Base-by-base conservation (phyloP, 768 basidiomycete genomes). In the Termitomyces sp. region DNA sequence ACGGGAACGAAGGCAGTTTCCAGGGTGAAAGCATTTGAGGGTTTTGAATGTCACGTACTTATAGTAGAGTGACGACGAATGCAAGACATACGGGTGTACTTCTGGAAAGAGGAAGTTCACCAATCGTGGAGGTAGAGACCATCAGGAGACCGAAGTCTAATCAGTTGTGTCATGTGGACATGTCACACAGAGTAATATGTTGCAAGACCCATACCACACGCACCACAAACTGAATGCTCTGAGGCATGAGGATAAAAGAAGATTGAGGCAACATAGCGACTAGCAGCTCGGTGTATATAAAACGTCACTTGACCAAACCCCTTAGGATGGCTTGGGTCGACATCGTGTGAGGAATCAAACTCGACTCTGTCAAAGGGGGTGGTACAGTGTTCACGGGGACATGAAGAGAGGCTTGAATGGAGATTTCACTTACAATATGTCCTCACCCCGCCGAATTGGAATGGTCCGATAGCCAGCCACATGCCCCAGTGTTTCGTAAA, bases 241-340 rank as follows among this genome's bases (percentile, higher is more conserved):
- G 41, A 52, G 46, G 36, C 37, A 45, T 26, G n/a, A 26, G 20
- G 22, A n/a, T 33, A 31, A 49, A 33, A 3, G 28, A 28, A 37
- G 48, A 46, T 28, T 44, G 26, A 52, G 36, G 28, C 42, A 26
- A 51, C 33, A 51, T 44, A 28, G 5, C 20, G 6, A 37, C 36
- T 58, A 18, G 45, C 33, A 44, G 45, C 39, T 58, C 51, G 46
- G 57, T n/a, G n/a, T n/a, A n/a, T n/a, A n/a, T n/a, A 51, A 34
- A 51, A 57, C 49, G 53, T 61, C 56, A 60, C 52, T 51, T 12
- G 22, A 18, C 6, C 36, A 42, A 33, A 20, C 20, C 31, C 22
- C 34, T 42, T 29, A 13, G 9, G 31, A n/a, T 20, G 16, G 5
- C 42, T 60, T 50, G 52, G 41, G 18, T 20, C 31, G 46, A 46